Conservation (phyloP, 176 grass and related monocot genomes). For the Hyparrhenia diplandra region DNA sequence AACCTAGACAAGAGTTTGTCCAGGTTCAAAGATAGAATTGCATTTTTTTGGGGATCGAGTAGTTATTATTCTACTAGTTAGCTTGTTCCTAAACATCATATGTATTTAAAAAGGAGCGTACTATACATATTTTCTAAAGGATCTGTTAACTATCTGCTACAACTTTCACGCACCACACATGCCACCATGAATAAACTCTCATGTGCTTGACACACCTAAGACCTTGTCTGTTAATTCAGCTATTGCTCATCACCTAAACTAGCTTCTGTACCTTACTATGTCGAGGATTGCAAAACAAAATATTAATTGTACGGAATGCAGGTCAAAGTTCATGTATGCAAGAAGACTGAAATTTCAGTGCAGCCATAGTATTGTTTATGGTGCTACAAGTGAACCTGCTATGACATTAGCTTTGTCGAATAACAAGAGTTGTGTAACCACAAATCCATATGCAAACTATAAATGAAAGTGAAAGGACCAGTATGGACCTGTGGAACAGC, state of each 20-base stretch:
- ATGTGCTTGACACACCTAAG: background rate
- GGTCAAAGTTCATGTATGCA: background rate
- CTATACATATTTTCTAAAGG: background rate
- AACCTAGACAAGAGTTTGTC: too few relatives aligned
- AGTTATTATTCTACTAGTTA: background rate
- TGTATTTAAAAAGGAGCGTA: background rate
- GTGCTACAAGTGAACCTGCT: background rate
- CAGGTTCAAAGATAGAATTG: too few relatives aligned
- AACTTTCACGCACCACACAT: background rate
- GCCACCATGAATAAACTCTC: background rate
- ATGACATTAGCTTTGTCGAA: background rate
- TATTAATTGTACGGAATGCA: background rate
- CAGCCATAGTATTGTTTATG: constrained; percentile 18
- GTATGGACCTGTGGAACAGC: constrained; percentile 60
- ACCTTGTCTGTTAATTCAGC: background rate
- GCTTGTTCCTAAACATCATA: background rate
- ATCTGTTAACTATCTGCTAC: background rate
- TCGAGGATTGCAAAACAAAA: background rate
- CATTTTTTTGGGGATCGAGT: too few relatives aligned
- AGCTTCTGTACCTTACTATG: background rate
- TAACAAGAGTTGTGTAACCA: background rate
- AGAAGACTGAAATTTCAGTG: too few relatives aligned
- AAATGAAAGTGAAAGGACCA: background rate
- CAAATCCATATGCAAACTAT: background rate
- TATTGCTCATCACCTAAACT: background rate